phyloP scores from a whole-genome alignment of 768 basidiomycete species.

The Agaricus sinodeliciosus region DNA sequence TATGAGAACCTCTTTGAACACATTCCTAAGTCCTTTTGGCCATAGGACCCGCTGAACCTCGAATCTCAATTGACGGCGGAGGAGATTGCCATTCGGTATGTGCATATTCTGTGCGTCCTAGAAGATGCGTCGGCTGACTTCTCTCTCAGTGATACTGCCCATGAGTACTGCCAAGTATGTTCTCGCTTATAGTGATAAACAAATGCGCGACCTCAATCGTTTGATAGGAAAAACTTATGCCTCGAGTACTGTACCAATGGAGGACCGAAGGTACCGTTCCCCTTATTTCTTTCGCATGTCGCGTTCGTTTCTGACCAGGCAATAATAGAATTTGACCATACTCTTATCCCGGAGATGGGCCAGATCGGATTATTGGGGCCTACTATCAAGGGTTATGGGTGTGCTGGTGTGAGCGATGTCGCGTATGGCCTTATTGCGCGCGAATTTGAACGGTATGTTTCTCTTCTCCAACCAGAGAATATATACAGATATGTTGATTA shows the following conservation, averaged over 20 bases:
- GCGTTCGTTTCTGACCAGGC: neutral
- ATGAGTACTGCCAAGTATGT: slow-evolving; percentile 71
- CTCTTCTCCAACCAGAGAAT: too few species aligned
- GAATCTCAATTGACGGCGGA: slow-evolving; percentile 83
- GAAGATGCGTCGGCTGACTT: slow-evolving; percentile 2
- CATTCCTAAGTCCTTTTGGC: neutral
- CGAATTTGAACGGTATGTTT: slow-evolving; percentile 78
- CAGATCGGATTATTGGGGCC: slow-evolving; percentile 85
- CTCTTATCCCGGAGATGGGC: slow-evolving; percentile 87
- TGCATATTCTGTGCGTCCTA: slow-evolving; percentile 1
- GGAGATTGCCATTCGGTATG: slow-evolving; percentile 81
- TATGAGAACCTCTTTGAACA: neutral
- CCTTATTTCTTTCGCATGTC: neutral
- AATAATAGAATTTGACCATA: slow-evolving; percentile 61
- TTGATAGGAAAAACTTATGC: slow-evolving; percentile 67
- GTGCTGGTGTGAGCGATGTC: slow-evolving; percentile 86
- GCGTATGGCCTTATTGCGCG: slow-evolving; percentile 92
- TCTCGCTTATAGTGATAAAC: neutral
- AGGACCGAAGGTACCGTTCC: slow-evolving; percentile 67
- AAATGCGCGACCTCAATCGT: neutral
- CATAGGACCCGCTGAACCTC: slow-evolving; percentile 76
- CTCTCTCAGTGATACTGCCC: slow-evolving; percentile 62
- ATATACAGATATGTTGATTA: too few species aligned
- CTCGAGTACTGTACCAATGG: slow-evolving; percentile 87
- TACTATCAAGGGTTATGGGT: slow-evolving; percentile 90